These are phyloP conservation scores for Boletus bicolor DNA, from an alignment of 768 basidiomycete species.

Conservation along the genomic window DNA sequence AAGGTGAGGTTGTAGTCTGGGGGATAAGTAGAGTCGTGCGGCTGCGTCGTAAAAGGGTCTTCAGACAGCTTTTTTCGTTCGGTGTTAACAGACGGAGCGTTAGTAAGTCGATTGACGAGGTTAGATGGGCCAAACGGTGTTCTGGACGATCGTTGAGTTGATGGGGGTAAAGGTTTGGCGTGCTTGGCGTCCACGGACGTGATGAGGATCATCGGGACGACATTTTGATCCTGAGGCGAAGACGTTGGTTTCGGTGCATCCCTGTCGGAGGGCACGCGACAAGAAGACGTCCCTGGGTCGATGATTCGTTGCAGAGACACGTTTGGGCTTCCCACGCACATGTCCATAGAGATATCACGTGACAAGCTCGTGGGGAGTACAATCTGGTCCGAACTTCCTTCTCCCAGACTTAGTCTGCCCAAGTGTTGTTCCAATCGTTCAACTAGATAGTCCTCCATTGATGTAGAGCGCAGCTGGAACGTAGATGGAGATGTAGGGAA, in stretches of 20 bases:
- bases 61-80: background rate
- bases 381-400: slow-evolving; percentile 4
- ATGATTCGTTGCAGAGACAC: background rate
- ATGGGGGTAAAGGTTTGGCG: slow-evolving; percentile 20
- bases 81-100: background rate
- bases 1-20: slow-evolving; percentile 5
- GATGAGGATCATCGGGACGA: slow-evolving; percentile 22
- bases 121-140: slow-evolving; percentile 15
- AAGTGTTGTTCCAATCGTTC: slow-evolving; percentile 20
- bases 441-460: slow-evolving; percentile 17
- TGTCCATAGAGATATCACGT: slow-evolving; percentile 7
- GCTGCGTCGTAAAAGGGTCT: slow-evolving; percentile 18
- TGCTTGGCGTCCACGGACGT: slow-evolving; percentile 27
- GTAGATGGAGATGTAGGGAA: slow-evolving; percentile 17
- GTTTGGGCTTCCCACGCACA: background rate
- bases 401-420: slow-evolving; percentile 18
- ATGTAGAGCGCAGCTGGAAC: slow-evolving; percentile 22
- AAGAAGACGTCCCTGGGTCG: background rate
- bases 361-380: background rate
- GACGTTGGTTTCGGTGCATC: background rate
- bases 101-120: slow-evolving; percentile 6
- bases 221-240: background rate
- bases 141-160: slow-evolving; percentile 5
- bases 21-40: background rate
- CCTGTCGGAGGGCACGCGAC: background rate